phyloP scores from a whole-genome alignment of 2,329 filamentous ascomycete species.

The Parastagonospora avenae region DNA sequence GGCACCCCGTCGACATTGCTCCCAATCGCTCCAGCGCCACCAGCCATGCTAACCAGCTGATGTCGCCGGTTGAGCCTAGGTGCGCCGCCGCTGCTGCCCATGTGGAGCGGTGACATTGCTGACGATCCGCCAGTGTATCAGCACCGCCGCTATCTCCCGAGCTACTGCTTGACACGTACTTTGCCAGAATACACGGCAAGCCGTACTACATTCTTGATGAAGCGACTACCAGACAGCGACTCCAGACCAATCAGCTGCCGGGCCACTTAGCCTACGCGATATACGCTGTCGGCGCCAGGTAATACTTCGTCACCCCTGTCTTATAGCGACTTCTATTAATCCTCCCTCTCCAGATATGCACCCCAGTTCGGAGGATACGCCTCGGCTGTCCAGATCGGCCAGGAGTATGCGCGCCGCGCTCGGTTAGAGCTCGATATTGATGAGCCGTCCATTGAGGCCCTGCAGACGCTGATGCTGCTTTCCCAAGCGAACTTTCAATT shows the following conservation, averaged over 20 bases:
- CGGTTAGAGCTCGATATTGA: constrained; percentile 76
- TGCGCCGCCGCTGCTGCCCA: constrained; percentile 16
- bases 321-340: constrained; percentile 55
- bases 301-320: constrained; percentile 40
- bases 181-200: constrained; percentile 77
- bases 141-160: constrained; percentile 62
- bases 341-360: constrained; percentile 63
- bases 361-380: constrained; percentile 70
- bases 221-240: constrained; percentile 70
- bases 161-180: constrained; percentile 76
- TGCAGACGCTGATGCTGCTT: constrained; percentile 77
- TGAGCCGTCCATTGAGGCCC: constrained; percentile 76
- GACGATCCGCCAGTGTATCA: constrained; percentile 32
- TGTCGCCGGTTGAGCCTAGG: constrained; percentile 48
- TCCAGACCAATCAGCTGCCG: constrained; percentile 70
- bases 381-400: constrained; percentile 69
- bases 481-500: constrained; percentile 76
- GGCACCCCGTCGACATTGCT: constrained; percentile 32
- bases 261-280: constrained; percentile 58
- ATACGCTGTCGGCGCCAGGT: constrained; percentile 54
- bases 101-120: constrained; percentile 13
- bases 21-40: constrained; percentile 27
- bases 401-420: constrained; percentile 74
- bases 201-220: constrained; percentile 84
- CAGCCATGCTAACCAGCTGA: constrained; percentile 37